These are phyloP conservation scores for Pestalotiopsis fici DNA, from an alignment of 2,329 filamentous ascomycete species.

Conservation along the genomic window DNA sequence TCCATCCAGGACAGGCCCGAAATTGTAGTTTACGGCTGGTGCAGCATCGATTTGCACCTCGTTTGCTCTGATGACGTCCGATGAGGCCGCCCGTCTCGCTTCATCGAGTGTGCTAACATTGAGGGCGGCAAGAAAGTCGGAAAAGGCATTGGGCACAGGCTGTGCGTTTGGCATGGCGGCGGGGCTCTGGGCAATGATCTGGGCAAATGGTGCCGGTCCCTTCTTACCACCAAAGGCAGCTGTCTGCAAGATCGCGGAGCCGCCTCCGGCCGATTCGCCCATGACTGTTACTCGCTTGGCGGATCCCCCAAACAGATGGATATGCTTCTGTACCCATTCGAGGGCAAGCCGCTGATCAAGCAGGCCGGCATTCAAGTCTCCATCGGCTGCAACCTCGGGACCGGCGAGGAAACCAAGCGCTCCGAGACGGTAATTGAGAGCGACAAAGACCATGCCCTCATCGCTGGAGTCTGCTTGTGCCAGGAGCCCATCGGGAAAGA, in stretches of 20 bases:
- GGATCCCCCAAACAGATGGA: neutral
- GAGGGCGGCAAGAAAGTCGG: neutral
- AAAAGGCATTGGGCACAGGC: neutral
- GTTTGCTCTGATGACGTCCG: neutral
- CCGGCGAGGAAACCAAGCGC: neutral
- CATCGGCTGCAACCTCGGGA: neutral
- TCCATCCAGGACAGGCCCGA: neutral
- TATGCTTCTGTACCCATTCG: slow-evolving; percentile 2
- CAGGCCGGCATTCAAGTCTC: neutral
- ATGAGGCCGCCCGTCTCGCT: neutral
- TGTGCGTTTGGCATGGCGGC: neutral
- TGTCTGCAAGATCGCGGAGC: neutral
- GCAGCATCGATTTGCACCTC: neutral
- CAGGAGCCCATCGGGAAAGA: neutral
- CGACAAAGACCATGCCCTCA: neutral
- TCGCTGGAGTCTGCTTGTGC: neutral
- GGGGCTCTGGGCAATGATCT: neutral
- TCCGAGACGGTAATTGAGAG: neutral
- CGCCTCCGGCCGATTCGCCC: neutral
- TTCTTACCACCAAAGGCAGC: neutral
- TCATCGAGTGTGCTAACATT: neutral
- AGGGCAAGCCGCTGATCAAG: neutral
- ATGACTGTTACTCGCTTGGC: neutral
- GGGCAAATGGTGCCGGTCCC: neutral
- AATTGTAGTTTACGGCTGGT: neutral